These are phyloP conservation scores for Pythium sp. DNA, from an alignment of 352 stramenopile genomes.

Conservation along the genomic window DNA sequence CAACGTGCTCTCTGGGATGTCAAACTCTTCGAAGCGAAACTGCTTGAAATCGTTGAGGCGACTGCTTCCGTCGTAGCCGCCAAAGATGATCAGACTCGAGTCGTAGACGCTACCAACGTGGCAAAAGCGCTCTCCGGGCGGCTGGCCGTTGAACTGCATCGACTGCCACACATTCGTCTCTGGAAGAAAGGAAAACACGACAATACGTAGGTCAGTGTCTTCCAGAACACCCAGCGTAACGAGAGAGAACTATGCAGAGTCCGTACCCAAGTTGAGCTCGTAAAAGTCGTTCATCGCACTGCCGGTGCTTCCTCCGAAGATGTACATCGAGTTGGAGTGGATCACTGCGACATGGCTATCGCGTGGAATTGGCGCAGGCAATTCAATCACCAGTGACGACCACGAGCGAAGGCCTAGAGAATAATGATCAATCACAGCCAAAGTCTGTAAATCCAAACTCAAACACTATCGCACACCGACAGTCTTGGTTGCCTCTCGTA, in stretches of 20 bases:
- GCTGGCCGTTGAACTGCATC: slow-evolving; percentile 75
- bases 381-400: slow-evolving; percentile 88
- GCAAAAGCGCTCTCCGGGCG: slow-evolving; percentile 94
- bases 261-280: slow-evolving; percentile 85
- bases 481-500: slow-evolving; percentile 13
- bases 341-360: slow-evolving; percentile 96
- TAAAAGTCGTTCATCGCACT: slow-evolving; percentile 98
- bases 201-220: not conserved
- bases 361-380: slow-evolving; percentile 89
- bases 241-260: not conserved
- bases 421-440: not conserved
- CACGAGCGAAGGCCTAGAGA: slow-evolving; percentile 72
- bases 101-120: slow-evolving; percentile 94
- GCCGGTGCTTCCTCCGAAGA: slow-evolving; percentile 95
- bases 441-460: not conserved
- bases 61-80: slow-evolving; percentile 95
- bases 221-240: not conserved
- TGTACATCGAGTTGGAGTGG: slow-evolving; percentile 93
- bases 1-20: slow-evolving; percentile 84
- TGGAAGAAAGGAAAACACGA: slow-evolving; percentile 12
- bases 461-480: not conserved
- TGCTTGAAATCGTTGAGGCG: slow-evolving; percentile 96
- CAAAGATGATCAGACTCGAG: slow-evolving; percentile 92
- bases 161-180: slow-evolving; percentile 69
- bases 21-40: slow-evolving; percentile 83